Evolutionary conservation across 306 rosid species (phyloP).

Genomic region (Astragalus glycyphyllos): DNA sequence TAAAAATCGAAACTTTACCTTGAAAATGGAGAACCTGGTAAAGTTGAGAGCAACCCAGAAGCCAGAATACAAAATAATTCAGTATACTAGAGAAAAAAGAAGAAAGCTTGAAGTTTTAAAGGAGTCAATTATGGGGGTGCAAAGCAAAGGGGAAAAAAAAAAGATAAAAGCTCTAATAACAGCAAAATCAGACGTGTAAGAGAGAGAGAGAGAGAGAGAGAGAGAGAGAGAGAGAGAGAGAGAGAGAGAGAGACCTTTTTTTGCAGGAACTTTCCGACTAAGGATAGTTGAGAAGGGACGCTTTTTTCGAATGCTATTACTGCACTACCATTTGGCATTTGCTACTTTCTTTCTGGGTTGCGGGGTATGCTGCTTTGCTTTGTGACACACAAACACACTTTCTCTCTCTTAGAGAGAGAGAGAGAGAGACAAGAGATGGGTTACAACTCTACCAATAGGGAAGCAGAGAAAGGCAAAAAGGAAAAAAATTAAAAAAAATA

Average conservation of each 20-base stretch:
- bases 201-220: constrained; percentile 36
- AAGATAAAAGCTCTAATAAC: constrained; percentile 54
- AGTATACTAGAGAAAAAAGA: constrained; percentile 33
- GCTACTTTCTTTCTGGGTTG: constrained; percentile 47
- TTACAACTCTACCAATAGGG: constrained; percentile 60
- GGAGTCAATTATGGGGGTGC: constrained; percentile 42
- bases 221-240: constrained; percentile 33
- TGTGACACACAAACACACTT: constrained; percentile 36
- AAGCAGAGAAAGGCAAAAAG: constrained; percentile 41
- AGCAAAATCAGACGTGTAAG: constrained; percentile 49
- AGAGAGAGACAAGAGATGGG: constrained; percentile 61
- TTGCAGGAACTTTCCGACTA: constrained; percentile 74
- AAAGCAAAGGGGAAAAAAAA: constrained; percentile 46
- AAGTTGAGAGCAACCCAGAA: constrained; percentile 41
- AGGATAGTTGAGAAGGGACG: constrained; percentile 60
- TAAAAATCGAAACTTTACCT: constrained; percentile 35
- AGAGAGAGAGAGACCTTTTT: constrained; percentile 55
- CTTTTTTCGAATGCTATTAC: constrained; percentile 32
- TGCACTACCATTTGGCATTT: constrained; percentile 46
- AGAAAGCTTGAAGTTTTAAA: constrained; percentile 27
- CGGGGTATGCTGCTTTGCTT: constrained; percentile 36
- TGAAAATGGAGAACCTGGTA: constrained; percentile 29
- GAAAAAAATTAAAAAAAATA: constrained; percentile 1
- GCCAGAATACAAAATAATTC: constrained; percentile 24
- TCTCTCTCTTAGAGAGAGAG: too few relatives aligned